Evolutionary conservation across 176 grass and related monocot genomes (phyloP), one percentile per base, ranked within the genome.

Genomic region (Aegilops speltoides): DNA sequence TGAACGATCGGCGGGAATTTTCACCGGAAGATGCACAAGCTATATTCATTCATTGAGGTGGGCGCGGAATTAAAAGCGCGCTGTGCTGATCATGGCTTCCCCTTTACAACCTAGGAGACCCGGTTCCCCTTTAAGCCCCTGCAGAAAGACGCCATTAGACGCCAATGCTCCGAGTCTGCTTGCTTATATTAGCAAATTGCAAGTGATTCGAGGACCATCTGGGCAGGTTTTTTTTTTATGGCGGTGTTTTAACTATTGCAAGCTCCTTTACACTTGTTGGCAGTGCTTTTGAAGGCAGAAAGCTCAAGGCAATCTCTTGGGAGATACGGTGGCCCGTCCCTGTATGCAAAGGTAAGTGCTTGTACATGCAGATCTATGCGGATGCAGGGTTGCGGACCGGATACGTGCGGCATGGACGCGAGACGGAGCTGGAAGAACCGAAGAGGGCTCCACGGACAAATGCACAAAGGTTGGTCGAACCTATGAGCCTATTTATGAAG

Each of bases 31-130:
- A 57, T 50, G 63, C 82, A 81, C 77, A 85, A 57, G 56, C 86
- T 82, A 88, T 82, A 88, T 33, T 82, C 45, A 88, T 88, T 52
- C 40, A 78, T 88, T 85, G 78, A 65, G 52, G 74, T 88, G 64
- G 77, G 64, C 86, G 60, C 82, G 36, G 52, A 82, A 91, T 82
- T 88, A 79, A 88, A 88, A 91, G 86, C 22, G 25, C 3, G n/a
- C 29, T 66, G 82, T 41, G 50, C 64, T 71, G 78, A 91, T 91
- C 36, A 87, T 91, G 68, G 60, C 66, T 73, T 50, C 62, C 64
- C 69, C 90, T 86, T 91, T 88, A 85, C 86, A 91, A 82, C 82
- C 78, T 83, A 91, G 54, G 71, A 88, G 61, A 13, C 23, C 71
- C 37, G 63, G 64, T 15, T 76, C 77, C 7, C 37, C 81, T 81